Evolutionary conservation across 768 basidiomycete species (phyloP).

Genomic region (Pleurotus ostreatus): DNA sequence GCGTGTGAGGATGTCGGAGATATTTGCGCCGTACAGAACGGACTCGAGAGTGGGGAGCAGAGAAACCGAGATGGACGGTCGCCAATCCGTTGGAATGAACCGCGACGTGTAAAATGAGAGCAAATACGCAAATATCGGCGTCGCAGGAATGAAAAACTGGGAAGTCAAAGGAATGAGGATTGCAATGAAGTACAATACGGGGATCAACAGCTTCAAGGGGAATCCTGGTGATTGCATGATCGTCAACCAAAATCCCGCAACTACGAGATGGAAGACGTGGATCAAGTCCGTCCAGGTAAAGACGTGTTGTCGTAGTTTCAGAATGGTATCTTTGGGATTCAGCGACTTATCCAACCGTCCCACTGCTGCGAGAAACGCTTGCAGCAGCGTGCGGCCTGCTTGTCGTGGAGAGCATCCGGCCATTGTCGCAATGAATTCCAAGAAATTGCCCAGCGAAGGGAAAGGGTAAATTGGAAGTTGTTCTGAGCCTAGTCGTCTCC

Average conservation of each 20-base stretch:
- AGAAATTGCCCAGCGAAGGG: too few species aligned
- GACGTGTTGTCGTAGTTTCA: slow-evolving; percentile 50
- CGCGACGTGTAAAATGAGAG: slow-evolving; percentile 83
- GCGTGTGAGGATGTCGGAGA: slow-evolving; percentile 93
- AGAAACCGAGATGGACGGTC: slow-evolving; percentile 87
- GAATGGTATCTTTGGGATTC: slow-evolving; percentile 63
- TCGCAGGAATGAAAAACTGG: slow-evolving; percentile 88
- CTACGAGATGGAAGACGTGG: slow-evolving; percentile 61
- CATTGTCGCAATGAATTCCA: background rate
- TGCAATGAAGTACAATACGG: slow-evolving; percentile 60
- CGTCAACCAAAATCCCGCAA: slow-evolving; percentile 66
- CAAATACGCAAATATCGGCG: slow-evolving; percentile 82
- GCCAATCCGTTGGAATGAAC: slow-evolving; percentile 72
- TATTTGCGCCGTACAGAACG: slow-evolving; percentile 95
- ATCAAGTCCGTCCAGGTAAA: slow-evolving; percentile 55
- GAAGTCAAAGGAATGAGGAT: slow-evolving; percentile 82
- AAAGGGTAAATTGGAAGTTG: too few species aligned
- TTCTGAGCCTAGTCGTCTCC: too few species aligned
- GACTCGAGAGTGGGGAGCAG: slow-evolving; percentile 93
- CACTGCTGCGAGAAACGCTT: slow-evolving; percentile 58
- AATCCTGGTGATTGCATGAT: slow-evolving; percentile 69
- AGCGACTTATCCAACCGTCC: slow-evolving; percentile 73
- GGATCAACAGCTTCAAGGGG: slow-evolving; percentile 75
- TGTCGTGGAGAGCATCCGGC: background rate
- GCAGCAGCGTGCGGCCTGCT: slow-evolving; percentile 9